Base-by-base conservation (phyloP, 345 rosid genomes). In the Salix caprea region DNA sequence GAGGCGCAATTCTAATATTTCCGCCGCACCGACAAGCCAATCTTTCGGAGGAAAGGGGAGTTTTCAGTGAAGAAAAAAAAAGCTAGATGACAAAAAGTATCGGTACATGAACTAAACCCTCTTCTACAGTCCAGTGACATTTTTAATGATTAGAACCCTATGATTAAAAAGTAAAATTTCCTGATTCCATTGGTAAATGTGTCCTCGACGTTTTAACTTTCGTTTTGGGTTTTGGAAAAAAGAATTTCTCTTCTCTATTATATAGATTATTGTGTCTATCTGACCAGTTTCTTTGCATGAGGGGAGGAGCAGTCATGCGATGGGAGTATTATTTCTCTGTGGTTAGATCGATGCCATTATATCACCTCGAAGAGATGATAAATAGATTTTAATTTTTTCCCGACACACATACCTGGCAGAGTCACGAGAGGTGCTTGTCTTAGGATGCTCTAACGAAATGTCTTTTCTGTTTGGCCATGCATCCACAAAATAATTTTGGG, bases 281-380 rank as follows among this genome's bases (percentile, higher is more conserved):
- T 84, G 90, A 79, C 90, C 75, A 77, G 60, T 90, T 79, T 85
- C 84, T 81, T 77, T 60, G 80, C 85, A 83, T 83, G 85, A 81
- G 86, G 74, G 83, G 74, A 81, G 83, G 74, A 81, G 82, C 64
- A 67, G 13, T 21, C 10, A 23, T 68, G 71, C 26, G 72, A 65
- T 74, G 83, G 82, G 76, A 42, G 78, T 5, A 34, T 4, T 34
- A 34, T 34, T 34, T 34, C 37, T 5, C 0, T 5, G 37, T 34
- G 37, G 37, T 34, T 34, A 34, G 6, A 34, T 34, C 37, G 37
- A 34, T 34, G 37, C 37, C 6, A 34, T 34, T 0, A 5, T 5
- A 34, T 34, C 37, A 34, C 6, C 37, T 34, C 37, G 5, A 34
- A 34, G 37, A 34, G 37, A 34, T 5, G 37, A 5, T 34, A 5